These are phyloP conservation scores for Phyllosticta citrichinensis DNA, from an alignment of 2,329 filamentous ascomycete genomes.

Conservation along the genomic window DNA sequence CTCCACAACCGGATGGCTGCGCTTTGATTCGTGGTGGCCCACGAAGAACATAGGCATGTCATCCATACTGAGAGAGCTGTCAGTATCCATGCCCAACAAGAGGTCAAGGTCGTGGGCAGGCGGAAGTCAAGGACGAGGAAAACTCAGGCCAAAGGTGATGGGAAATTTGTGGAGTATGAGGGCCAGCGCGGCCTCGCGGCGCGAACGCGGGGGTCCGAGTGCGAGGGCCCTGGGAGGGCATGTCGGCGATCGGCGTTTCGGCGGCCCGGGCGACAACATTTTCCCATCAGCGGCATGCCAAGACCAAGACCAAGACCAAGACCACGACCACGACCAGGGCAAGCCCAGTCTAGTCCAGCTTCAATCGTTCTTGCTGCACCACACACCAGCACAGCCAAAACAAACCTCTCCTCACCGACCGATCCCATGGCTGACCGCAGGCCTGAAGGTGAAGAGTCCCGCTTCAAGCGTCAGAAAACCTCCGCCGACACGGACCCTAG, in stretches of 20 bases:
- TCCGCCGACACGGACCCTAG: conserved; percentile 41
- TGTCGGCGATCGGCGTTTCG: no score
- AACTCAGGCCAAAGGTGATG: no score
- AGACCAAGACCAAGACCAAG: no score
- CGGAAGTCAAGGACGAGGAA: background rate
- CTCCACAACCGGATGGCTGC: conserved; percentile 51
- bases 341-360: no score
- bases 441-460: conserved; percentile 40
- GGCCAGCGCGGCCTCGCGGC: no score
- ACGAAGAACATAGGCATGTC: conserved; percentile 52
- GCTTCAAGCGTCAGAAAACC: conserved; percentile 47
- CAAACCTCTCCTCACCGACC: background rate
- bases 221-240: no score
- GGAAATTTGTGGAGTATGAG: no score
- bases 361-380: no score
- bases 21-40: conserved; percentile 61
- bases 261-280: background rate
- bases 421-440: conserved; percentile 47
- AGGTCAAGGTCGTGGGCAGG: conserved; percentile 11
- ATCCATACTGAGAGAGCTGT: conserved; percentile 14
- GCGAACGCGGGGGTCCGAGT: no score
- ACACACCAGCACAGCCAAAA: no score
- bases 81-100: conserved; percentile 19
- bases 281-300: background rate
- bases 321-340: no score